Evolutionary conservation across 495 filamentous ascomycete species (phyloP).

Genomic region (Podospora appendiculata): DNA sequence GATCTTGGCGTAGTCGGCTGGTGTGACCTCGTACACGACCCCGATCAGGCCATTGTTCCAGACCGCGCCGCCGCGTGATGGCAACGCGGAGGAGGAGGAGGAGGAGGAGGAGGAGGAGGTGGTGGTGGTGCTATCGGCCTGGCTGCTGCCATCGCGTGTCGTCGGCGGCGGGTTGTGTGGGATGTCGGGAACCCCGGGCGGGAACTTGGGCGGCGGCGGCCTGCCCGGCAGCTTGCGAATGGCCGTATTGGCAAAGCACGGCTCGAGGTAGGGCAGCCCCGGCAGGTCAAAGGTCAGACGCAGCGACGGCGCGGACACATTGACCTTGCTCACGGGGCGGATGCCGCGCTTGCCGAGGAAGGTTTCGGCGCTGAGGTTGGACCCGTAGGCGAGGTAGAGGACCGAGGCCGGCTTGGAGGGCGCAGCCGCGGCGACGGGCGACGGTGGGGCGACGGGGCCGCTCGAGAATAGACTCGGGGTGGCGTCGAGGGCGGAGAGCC

Average conservation of each 20-base stretch:
- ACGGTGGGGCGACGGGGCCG: slow-evolving; percentile 15
- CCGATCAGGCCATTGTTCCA: slow-evolving; percentile 81
- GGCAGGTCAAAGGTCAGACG: slow-evolving; percentile 77
- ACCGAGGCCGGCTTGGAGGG: slow-evolving; percentile 40
- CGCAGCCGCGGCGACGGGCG: neutral
- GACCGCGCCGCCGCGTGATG: slow-evolving; percentile 21
- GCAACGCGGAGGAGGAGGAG: slow-evolving; percentile 19
- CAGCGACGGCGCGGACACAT: slow-evolving; percentile 72
- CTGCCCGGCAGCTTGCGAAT: slow-evolving; percentile 39
- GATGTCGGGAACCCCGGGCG: slow-evolving; percentile 19
- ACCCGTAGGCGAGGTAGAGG: slow-evolving; percentile 92
- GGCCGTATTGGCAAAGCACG: slow-evolving; percentile 81
- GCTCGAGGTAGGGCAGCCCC: slow-evolving; percentile 79
- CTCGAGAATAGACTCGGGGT: slow-evolving; percentile 15
- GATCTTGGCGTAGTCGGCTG: slow-evolving; percentile 72
- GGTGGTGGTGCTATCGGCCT: slow-evolving; percentile 4
- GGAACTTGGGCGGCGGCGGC: slow-evolving; percentile 22
- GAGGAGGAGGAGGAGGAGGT: neutral
- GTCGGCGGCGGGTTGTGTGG: slow-evolving; percentile 34
- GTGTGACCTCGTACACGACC: slow-evolving; percentile 89
- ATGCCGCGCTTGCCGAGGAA: slow-evolving; percentile 73
- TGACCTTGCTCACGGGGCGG: slow-evolving; percentile 65
- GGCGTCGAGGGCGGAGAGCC: slow-evolving; percentile 24
- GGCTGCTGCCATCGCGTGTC: no score
- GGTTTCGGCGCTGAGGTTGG: slow-evolving; percentile 69